phyloP scores from a whole-genome alignment of 2,329 filamentous ascomycete genomes.

The Fusarium sp. region DNA sequence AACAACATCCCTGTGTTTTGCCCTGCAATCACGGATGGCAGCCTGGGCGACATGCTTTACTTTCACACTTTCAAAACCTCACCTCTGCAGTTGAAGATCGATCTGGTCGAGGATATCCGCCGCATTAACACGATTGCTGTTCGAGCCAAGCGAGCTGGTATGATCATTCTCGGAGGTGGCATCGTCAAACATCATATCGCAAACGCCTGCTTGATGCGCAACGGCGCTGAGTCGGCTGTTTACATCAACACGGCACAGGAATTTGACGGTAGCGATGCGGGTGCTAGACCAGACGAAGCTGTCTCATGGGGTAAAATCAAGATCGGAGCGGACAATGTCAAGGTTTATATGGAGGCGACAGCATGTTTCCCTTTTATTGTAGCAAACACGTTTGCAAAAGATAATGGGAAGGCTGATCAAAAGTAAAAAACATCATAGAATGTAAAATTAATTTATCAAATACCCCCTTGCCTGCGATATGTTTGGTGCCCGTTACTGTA shows the following conservation, averaged over 20 bases:
- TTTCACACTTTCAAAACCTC: constrained; percentile 96
- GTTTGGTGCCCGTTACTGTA: background rate
- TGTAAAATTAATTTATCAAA: background rate
- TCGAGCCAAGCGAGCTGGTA: constrained; percentile 86
- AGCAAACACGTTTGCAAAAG: constrained; percentile 73
- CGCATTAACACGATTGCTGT: constrained; percentile 93
- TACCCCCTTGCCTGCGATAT: background rate
- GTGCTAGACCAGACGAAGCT: constrained; percentile 93
- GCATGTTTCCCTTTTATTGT: constrained; percentile 75
- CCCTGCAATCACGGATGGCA: constrained; percentile 93
- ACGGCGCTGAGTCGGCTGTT: constrained; percentile 95
- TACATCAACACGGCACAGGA: constrained; percentile 98
- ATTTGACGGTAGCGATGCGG: constrained; percentile 97
- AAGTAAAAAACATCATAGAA: constrained; percentile 9
- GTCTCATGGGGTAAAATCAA: constrained; percentile 99
- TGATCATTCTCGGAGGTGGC: constrained; percentile 94
- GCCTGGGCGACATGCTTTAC: constrained; percentile 96
- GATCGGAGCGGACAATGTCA: constrained; percentile 85
- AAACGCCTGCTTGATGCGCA: constrained; percentile 97
- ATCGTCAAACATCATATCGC: constrained; percentile 99
- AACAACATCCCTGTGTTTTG: constrained; percentile 98
- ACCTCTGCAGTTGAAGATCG: constrained; percentile 82
- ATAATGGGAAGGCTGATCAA: constrained; percentile 44
- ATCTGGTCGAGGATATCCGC: constrained; percentile 94
- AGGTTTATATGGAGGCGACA: constrained; percentile 76